Evolutionary conservation across 306 rosid species (phyloP), one percentile per base, ranked within the genome.

Genomic region (Geum urbanum): DNA sequence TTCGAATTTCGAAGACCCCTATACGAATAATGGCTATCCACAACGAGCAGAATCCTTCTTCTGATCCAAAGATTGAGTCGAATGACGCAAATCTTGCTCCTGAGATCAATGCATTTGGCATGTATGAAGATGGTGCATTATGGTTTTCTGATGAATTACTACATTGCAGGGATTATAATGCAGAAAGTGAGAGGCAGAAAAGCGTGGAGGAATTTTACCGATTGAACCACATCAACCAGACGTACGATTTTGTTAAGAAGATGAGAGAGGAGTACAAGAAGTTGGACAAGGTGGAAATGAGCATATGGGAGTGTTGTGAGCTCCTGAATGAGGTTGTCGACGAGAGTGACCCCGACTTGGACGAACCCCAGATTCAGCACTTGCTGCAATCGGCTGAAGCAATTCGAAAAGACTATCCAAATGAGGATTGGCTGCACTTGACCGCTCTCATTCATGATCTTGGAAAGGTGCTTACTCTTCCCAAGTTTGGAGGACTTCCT

Each of bases 151-250:
- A n/a, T 19, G 8, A 27, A 55, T 9, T 55, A 39, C 39, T 55
- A 11, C 6, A 10, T 51, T 70, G 39, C 72, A 76, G 84, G 68
- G 72, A 58, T 8, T 48, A 37, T 16, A 32, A 71, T 48, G 58
- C 8, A 16, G 39, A 71, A 8, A 72, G 44, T 11, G 68, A 72
- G 63, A 48, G 55, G 35, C 75, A 35, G 68, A 40, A 37, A 4
- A 6, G 37, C 1, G 60, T 59, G 55, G 53, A 63, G n/a, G 32
- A 48, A 22, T 41, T 81, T 51, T 81, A 81, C 5, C 40, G 35
- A 44, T 14, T 69, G 61, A 77, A 81, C 46, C 83, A 74, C 63
- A 64, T 70, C 20, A 56, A 74, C 69, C 83, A 79, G 16, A 79
- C 83, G 55, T 65, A 70, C 57, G 54, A 74, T 20, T 74, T 47